Base-by-base conservation (phyloP, 2,329 filamentous ascomycete species). In the Exophiala alcalophila region DNA sequence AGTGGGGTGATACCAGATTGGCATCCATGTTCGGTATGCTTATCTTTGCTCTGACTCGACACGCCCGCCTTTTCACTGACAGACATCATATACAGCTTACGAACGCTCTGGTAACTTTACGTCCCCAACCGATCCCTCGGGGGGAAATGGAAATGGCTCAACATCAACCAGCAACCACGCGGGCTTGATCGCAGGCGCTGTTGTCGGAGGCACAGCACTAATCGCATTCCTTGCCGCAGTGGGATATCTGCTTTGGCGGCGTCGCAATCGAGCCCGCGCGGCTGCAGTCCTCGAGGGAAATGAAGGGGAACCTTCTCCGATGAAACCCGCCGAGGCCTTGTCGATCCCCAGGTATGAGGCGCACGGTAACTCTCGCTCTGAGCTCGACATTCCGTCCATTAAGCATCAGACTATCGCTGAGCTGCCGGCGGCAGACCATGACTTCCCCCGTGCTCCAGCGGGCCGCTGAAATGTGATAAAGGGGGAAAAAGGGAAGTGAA, bases 141-240 rank as follows among this genome's bases (percentile, higher is more conserved):
- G 18, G 1, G 8, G n/a, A 10, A 18, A 18, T 11, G 15, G 20
- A 20, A 19, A 16, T 11, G 15, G 30, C 30, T 16, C 25, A n/a
- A 24, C 14, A 18, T 26, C 30, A n/a, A 8, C 21, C 2, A 40
- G 19, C 8, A 40, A 21, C 21, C 16, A 32, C 21, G 23, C 28
- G 11, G 43, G 47, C 10, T 24, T 33, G 5, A 46, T 49, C 14
- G 47, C 15, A 2, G 47, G 47, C 31, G 47, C 42, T 26, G 44
- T 47, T 7, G 34, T 55, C 4, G 52, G 43, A 16, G 50, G 50
- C 9, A 12, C 53, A 5, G 40, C 32, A 5, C 23, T 23, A 6
- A 20, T 55, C 21, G 47, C 38, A 6, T 21, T 47, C 32, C 5
- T 46, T 12, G 23, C 20, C 9, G 30, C 16, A 19, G n/a, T 47